These are phyloP conservation scores for Sparassis latifolia DNA, from an alignment of 1,284 basidiomycete genomes.

Conservation along the genomic window DNA sequence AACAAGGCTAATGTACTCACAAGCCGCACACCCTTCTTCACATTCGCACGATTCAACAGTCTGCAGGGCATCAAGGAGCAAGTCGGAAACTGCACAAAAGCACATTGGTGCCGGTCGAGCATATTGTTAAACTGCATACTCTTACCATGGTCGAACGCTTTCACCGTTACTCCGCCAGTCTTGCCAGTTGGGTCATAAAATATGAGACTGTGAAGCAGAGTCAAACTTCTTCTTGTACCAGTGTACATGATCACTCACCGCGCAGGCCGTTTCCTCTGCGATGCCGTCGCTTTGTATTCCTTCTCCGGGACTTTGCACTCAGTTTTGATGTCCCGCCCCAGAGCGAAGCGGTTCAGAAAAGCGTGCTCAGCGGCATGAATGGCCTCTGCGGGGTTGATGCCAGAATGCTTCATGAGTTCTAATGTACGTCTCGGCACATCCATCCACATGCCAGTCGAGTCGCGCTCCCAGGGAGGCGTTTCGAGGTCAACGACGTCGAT, in stretches of 20 bases:
- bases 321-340: constrained; percentile 71
- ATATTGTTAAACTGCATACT: constrained; percentile 1
- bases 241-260: constrained; percentile 36
- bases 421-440: constrained; percentile 62
- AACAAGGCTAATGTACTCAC: constrained; percentile 34
- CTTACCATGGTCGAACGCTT: constrained; percentile 79
- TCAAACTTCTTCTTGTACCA: neutral
- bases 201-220: constrained; percentile 51
- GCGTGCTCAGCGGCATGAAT: constrained; percentile 87
- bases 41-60: constrained; percentile 68
- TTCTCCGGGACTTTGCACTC: constrained; percentile 84
- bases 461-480: constrained; percentile 72
- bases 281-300: constrained; percentile 59
- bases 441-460: constrained; percentile 81
- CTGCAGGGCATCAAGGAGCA: constrained; percentile 59
- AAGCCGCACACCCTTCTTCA: constrained; percentile 65
- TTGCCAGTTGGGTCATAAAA: constrained; percentile 77
- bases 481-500: constrained; percentile 79
- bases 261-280: constrained; percentile 70
- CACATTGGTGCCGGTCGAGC: neutral
- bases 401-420: constrained; percentile 48
- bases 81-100: constrained; percentile 41
- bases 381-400: constrained; percentile 65
- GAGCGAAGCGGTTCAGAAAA: constrained; percentile 71
- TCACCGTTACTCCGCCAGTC: constrained; percentile 67